Percentiles rank a stretch among this genome's conserved stretches.
Evolutionary conservation across 345 rosid genomes (phyloP).

Genomic region (Arabidopsis suecica): DNA sequence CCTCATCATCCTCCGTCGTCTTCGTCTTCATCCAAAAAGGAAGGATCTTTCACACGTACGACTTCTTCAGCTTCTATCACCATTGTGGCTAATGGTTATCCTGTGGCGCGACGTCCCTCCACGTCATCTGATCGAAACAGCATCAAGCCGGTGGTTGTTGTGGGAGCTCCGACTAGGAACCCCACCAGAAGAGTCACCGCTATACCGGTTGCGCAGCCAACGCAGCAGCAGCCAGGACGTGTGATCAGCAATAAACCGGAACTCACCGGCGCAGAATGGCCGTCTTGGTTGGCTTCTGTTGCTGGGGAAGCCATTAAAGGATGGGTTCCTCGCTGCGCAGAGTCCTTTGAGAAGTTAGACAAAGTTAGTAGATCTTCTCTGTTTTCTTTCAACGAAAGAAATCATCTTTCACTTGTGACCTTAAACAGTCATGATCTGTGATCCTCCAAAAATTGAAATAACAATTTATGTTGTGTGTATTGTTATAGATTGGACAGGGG

Average conservation of each 20-base stretch:
- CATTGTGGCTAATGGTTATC: conserved; percentile 35
- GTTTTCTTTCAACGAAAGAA: background rate
- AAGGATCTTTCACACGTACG: conserved; percentile 30
- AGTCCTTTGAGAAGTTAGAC: conserved; percentile 45
- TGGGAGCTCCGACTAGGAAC: conserved; percentile 39
- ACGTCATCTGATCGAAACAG: conserved; percentile 38
- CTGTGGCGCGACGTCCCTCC: conserved; percentile 39
- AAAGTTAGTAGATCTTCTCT: conserved; percentile 32
- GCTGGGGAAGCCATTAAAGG: conserved; percentile 49
- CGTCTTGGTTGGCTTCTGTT: conserved; percentile 46
- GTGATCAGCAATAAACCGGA: conserved; percentile 20
- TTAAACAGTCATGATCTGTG: background rate
- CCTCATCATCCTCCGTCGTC: conserved; percentile 34
- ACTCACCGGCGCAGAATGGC: conserved; percentile 35
- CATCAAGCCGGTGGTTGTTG: conserved; percentile 13
- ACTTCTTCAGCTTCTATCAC: conserved; percentile 39
- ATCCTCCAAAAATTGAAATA: background rate
- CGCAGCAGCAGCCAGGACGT: conserved; percentile 9
- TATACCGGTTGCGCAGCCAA: conserved; percentile 33
- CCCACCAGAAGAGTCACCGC: conserved; percentile 30
- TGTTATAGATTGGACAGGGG: conserved; percentile 78
- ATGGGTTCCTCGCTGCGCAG: conserved; percentile 46
- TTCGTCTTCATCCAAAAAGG: conserved; percentile 33
- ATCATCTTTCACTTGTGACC: too few relatives aligned
- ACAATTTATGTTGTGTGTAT: conserved; percentile 8